Conservation (phyloP, 306 rosid species). For the Malus sylvestris region DNA sequence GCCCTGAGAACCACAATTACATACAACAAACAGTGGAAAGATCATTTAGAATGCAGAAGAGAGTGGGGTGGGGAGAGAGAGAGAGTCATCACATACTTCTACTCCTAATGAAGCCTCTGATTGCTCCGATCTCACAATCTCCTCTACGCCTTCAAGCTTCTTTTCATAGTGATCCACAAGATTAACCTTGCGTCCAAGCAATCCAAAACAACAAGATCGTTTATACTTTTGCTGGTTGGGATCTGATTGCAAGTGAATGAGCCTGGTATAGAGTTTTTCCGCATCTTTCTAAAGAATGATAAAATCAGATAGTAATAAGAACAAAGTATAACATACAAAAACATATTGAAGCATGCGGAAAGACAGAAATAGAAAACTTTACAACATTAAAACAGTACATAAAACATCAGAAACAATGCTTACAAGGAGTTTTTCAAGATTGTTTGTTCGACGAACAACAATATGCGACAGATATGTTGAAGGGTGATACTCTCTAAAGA, state of each 20-base stretch:
- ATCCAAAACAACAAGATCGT: slow-evolving; percentile 40
- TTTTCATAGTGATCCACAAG: slow-evolving; percentile 58
- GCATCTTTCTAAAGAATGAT: slow-evolving; percentile 47
- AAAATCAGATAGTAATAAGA: slow-evolving; percentile 14
- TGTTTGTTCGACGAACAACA: slow-evolving; percentile 62
- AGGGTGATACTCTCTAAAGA: slow-evolving; percentile 71
- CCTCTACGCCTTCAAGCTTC: slow-evolving; percentile 63
- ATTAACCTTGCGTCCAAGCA: slow-evolving; percentile 42
- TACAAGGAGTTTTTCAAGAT: slow-evolving; percentile 57
- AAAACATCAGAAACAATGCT: slow-evolving; percentile 24
- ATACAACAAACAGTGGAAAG: background rate
- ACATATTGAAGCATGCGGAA: background rate
- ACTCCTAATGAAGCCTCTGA: slow-evolving; percentile 55
- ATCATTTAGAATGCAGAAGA: background rate
- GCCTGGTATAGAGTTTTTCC: slow-evolving; percentile 37
- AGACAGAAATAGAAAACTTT: slow-evolving; percentile 1
- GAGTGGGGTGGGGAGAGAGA: background rate
- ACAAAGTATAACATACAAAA: background rate
- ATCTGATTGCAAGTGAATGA: slow-evolving; percentile 41
- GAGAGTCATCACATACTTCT: slow-evolving; percentile 61
- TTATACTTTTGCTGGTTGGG: slow-evolving; percentile 26
- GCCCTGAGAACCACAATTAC: slow-evolving; percentile 2
- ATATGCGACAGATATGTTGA: slow-evolving; percentile 65
- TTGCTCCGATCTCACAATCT: slow-evolving; percentile 60
- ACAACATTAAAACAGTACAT: slow-evolving; percentile 8